These are phyloP conservation scores for Wilcoxina mikolae DNA, from an alignment of 495 filamentous ascomycete species.

Conservation along the genomic window DNA sequence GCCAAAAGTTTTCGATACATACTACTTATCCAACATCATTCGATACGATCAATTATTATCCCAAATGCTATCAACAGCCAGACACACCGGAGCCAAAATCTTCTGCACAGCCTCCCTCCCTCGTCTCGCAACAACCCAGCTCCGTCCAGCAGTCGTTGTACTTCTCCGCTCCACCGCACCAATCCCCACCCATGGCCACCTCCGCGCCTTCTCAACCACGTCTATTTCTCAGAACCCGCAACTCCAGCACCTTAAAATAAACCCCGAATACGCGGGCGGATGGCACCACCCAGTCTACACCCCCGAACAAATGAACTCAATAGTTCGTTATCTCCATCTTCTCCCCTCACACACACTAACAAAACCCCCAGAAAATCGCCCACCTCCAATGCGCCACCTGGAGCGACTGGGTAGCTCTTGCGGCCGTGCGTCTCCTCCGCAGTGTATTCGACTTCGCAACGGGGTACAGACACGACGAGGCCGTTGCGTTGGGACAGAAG, in stretches of 20 bases:
- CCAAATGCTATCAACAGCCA: no score
- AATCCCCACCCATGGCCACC: neutral
- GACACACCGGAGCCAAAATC: no score
- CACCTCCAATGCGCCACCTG: conserved; percentile 52
- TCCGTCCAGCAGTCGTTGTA: neutral
- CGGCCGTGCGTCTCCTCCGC: conserved; percentile 46
- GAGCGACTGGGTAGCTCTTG: conserved; percentile 53
- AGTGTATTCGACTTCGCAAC: conserved; percentile 54
- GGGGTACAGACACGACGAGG: conserved; percentile 54
- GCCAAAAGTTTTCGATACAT: no score
- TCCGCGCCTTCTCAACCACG: neutral
- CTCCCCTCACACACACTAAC: conserved; percentile 1
- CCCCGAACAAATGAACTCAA: conserved; percentile 44
- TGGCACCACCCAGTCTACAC: conserved; percentile 56
- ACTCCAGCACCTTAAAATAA: conserved; percentile 6
- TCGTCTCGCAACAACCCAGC: neutral
- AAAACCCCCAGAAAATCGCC: conserved; percentile 39
- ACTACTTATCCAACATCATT: no score
- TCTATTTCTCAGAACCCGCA: neutral
- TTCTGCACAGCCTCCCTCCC: neutral
- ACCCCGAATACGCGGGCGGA: conserved; percentile 28
- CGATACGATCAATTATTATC: no score
- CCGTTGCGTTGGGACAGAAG: conserved; percentile 29
- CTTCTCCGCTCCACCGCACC: conserved; percentile 1
- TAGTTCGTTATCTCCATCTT: conserved; percentile 28